A percentile compares a stretch with the other conserved stretches of the same genome.
These are phyloP conservation scores for Setaria italica DNA, from an alignment of 202 grass and related monocot genomes.

Conservation along the genomic window DNA sequence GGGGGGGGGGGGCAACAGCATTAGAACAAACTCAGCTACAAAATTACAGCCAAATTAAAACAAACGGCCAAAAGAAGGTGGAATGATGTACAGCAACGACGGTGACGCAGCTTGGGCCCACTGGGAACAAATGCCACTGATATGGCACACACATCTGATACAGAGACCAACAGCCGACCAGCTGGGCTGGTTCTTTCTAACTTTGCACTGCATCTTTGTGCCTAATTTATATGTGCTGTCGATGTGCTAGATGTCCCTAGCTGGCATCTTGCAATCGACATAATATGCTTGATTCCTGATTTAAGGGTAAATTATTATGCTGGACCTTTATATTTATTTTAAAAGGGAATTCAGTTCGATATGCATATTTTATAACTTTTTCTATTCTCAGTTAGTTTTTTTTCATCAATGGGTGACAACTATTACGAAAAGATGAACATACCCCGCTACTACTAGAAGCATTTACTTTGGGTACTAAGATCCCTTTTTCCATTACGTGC, in stretches of 20 bases:
- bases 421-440: neutral
- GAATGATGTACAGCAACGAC: too few species aligned
- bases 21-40: neutral
- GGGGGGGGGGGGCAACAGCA: neutral
- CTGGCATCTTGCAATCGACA: neutral
- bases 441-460: neutral
- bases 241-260: neutral
- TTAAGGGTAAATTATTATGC: neutral
- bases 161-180: neutral
- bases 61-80: neutral
- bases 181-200: neutral
- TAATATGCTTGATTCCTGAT: slow-evolving; percentile 1
- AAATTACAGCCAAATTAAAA: neutral
- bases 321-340: neutral
- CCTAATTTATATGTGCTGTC: neutral
- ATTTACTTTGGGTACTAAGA: neutral
- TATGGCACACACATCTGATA: neutral
- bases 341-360: neutral
- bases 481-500: neutral
- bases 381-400: neutral
- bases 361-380: neutral
- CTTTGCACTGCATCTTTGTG: neutral
- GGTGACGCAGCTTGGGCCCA: neutral
- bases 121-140: slow-evolving; percentile 11
- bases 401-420: neutral